Evolutionary conservation across 2,329 filamentous ascomycete species (phyloP).

Genomic region (Aplosporella prunicola): DNA sequence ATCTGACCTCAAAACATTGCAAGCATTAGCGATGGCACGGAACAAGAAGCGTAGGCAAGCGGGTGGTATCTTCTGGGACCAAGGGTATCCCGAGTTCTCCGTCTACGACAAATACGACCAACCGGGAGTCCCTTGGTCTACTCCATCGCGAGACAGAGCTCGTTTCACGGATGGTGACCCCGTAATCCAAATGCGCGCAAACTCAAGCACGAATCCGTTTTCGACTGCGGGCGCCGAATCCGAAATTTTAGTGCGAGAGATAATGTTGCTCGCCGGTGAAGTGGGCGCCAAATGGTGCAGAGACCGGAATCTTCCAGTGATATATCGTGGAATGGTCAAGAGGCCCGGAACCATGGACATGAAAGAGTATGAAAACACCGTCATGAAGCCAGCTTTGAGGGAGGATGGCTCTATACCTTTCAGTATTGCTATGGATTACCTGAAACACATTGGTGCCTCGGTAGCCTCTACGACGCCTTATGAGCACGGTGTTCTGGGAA

Average conservation of each 20-base stretch:
- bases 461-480: conserved; percentile 39
- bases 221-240: conserved; percentile 12
- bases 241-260: conserved; percentile 26
- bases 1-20: conserved; percentile 27
- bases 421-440: conserved; percentile 32
- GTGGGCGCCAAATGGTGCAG: conserved; percentile 43
- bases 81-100: conserved; percentile 19
- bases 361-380: conserved; percentile 18
- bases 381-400: conserved; percentile 29
- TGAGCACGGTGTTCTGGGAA: conserved; percentile 42
- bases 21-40: conserved; percentile 25
- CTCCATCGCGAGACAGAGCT: conserved; percentile 28
- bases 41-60: conserved; percentile 23
- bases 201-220: conserved; percentile 15
- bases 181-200: conserved; percentile 27
- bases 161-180: conserved; percentile 36
- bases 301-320: conserved; percentile 42
- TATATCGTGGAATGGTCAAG: conserved; percentile 37
- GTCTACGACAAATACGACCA: conserved; percentile 25
- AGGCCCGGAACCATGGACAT: conserved; percentile 14
- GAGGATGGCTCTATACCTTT: conserved; percentile 27
- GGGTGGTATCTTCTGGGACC: conserved; percentile 30
- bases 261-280: conserved; percentile 49
- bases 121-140: conserved; percentile 31
- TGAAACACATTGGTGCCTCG: conserved; percentile 31